A percentile compares a stretch with the other conserved stretches of the same genome.
phyloP scores from a whole-genome alignment of 2,329 filamentous ascomycete genomes.

The Teratosphaeria viscida region DNA sequence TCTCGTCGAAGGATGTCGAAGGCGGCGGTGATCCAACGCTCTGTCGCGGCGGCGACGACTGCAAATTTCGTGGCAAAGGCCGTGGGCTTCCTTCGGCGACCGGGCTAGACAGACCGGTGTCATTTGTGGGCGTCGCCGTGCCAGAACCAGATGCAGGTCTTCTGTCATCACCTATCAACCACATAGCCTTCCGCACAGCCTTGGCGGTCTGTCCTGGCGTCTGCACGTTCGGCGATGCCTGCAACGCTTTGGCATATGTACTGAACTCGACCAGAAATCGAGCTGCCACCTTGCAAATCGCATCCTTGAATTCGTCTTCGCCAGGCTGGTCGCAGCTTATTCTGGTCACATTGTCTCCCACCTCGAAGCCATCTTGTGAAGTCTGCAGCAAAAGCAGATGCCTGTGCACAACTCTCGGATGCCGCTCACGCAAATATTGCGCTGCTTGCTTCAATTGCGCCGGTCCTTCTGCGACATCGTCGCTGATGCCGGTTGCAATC shows the following conservation, averaged over 20 bases:
- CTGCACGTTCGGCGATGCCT: slow-evolving; percentile 56
- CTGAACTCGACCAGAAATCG: slow-evolving; percentile 38
- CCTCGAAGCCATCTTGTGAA: slow-evolving; percentile 1
- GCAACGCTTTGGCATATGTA: slow-evolving; percentile 37
- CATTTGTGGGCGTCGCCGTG: slow-evolving; percentile 12
- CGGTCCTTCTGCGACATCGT: slow-evolving; percentile 39
- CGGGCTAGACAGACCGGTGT: slow-evolving; percentile 14
- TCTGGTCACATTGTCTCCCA: slow-evolving; percentile 1
- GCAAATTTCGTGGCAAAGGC: neutral
- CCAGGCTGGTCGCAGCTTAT: slow-evolving; percentile 1
- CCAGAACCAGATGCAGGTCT: slow-evolving; percentile 11
- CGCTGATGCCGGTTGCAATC: slow-evolving; percentile 65
- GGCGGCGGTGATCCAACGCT: slow-evolving; percentile 26
- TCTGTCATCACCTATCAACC: slow-evolving; percentile 13
- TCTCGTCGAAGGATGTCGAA: slow-evolving; percentile 46
- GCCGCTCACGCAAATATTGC: slow-evolving; percentile 20
- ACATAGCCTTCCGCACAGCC: slow-evolving; percentile 27
- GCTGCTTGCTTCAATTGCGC: slow-evolving; percentile 21
- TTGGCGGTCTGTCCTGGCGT: slow-evolving; percentile 51
- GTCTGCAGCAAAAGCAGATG: slow-evolving; percentile 18
- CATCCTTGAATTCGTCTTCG: slow-evolving; percentile 14
- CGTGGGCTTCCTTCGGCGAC: slow-evolving; percentile 13
- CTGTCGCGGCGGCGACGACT: slow-evolving; percentile 12
- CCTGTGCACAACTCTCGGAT: slow-evolving; percentile 23
- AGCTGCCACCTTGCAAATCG: slow-evolving; percentile 36